Evolutionary conservation across 179 eudicot species (phyloP).

Genomic region (Silene vulgaris): DNA sequence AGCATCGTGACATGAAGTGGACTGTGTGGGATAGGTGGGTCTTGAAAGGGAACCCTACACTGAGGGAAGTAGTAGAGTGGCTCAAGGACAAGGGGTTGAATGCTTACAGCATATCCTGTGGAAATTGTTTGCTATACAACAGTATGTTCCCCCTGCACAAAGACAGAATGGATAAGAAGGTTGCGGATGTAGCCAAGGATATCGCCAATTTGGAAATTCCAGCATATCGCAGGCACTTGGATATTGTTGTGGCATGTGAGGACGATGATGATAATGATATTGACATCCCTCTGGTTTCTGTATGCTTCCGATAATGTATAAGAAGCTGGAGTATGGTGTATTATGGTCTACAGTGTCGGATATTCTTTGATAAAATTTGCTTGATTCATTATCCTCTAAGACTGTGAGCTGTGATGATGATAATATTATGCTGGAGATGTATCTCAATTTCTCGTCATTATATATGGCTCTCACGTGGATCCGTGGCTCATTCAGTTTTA

Average conservation of each 20-base stretch:
- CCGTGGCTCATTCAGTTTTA: too few relatives aligned
- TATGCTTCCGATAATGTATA: conserved; percentile 31
- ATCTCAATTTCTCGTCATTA: too few relatives aligned
- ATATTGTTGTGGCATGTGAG: conserved; percentile 82
- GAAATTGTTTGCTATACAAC: conserved; percentile 65
- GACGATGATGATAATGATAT: conserved; percentile 77
- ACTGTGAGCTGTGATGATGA: too few relatives aligned
- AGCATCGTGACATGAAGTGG: conserved; percentile 45
- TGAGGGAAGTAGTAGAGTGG: conserved; percentile 54
- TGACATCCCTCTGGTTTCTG: conserved; percentile 73
- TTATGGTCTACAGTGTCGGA: too few relatives aligned
- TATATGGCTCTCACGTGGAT: too few relatives aligned
- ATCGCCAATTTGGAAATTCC: conserved; percentile 78
- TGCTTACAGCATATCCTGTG: conserved; percentile 62
- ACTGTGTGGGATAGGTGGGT: conserved; percentile 50
- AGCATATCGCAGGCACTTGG: conserved; percentile 62
- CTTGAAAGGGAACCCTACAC: conserved; percentile 44
- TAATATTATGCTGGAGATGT: too few relatives aligned
- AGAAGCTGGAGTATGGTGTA: neutral
- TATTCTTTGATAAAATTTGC: too few relatives aligned
- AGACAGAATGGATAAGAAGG: conserved; percentile 73
- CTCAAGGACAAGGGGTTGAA: conserved; percentile 50
- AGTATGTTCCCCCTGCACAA: conserved; percentile 77
- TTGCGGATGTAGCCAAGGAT: conserved; percentile 67
- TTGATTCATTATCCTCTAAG: too few relatives aligned